phyloP scores from a whole-genome alignment of 1,139 yeast species.

The Meyerozyma athensensis region DNA sequence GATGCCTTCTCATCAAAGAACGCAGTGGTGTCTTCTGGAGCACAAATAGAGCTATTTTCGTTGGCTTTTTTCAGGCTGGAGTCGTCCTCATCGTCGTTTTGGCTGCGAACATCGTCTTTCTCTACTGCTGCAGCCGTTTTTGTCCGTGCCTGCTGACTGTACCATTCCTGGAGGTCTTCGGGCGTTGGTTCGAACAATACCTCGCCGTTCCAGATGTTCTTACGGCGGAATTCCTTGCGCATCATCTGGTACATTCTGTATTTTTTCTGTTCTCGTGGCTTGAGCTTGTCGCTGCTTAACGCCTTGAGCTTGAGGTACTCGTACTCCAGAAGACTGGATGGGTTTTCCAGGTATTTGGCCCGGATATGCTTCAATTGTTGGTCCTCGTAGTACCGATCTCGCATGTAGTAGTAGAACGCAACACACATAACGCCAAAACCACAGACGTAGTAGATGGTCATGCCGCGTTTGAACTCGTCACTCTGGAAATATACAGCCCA shows the following conservation, averaged over 20 bases:
- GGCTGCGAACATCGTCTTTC: slow-evolving; percentile 15
- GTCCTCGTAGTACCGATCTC: slow-evolving; percentile 63
- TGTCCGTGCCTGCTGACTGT: slow-evolving; percentile 34
- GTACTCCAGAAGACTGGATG: slow-evolving; percentile 49
- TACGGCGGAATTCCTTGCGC: slow-evolving; percentile 48
- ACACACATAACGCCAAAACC: slow-evolving; percentile 52
- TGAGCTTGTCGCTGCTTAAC: slow-evolving; percentile 42
- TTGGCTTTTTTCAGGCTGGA: slow-evolving; percentile 10
- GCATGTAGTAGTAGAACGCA: slow-evolving; percentile 63
- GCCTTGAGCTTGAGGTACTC: slow-evolving; percentile 59
- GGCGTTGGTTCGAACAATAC: slow-evolving; percentile 51
- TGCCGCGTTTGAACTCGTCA: slow-evolving; percentile 33
- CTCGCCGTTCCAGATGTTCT: slow-evolving; percentile 39
- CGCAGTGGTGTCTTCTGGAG: slow-evolving; percentile 76
- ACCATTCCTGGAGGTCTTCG: slow-evolving; percentile 43
- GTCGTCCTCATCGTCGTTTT: slow-evolving; percentile 14
- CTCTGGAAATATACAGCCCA: slow-evolving; percentile 38
- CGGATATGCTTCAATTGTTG: slow-evolving; percentile 49
- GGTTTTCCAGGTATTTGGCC: slow-evolving; percentile 36
- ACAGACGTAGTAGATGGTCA: slow-evolving; percentile 50
- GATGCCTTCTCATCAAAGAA: slow-evolving; percentile 77
- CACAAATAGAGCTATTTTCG: slow-evolving; percentile 44
- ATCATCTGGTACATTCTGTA: slow-evolving; percentile 48
- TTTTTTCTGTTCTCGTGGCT: slow-evolving; percentile 54
- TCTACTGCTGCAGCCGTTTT: slow-evolving; percentile 8